Base-by-base conservation (phyloP, 208 protist species). In the Leishmania martiniquensis region DNA sequence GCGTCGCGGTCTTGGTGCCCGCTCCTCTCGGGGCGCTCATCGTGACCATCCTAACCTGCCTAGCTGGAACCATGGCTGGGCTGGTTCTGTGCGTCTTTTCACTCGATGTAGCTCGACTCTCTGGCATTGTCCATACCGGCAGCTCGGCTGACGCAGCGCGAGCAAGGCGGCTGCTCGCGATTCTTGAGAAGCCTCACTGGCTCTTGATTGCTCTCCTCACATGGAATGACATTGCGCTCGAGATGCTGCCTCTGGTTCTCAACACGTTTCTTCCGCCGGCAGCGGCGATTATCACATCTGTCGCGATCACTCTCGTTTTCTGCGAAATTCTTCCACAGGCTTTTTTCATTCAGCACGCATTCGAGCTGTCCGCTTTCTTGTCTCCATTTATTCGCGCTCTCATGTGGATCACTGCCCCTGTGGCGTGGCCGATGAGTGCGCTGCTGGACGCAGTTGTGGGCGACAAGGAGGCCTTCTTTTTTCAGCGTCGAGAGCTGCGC, bases 281-380 rank as follows among this genome's bases (percentile, higher is more conserved):
- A 29, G 80, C 82, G 25, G 83, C 91, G 29, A 75, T 96, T 63
- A 51, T 88, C 22, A 72, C 86, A 7, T 93, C 86, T 42, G 88
- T 93, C 39, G 82, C 72, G 29, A 82, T 91, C 29, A 90, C 90
- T 6, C 81, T 96, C 29, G 29, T 95, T 45, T 95, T 93, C 65
- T 86, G 90, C 57, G 90, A 96, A 79, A 93, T 95, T 76, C 79
- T 96, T 60, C 89, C 92, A 20, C 86, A 95, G 80, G 87, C 90
- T 13, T 68, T 93, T 45, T 93, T 93, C 72, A 89, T 91, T 75
- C 85, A 89, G 37, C 78, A 89, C 62, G 82, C 86, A 17, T 85
- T 96, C 47, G 75, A 80, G 57, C 66, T 93, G 6, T 83, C 87
- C 57, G 87, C 87, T 25, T 80, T 85, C 34, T 75, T 95, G 55